These are phyloP conservation scores for Termitomyces sp. DNA, from an alignment of 768 basidiomycete species.

Conservation along the genomic window DNA sequence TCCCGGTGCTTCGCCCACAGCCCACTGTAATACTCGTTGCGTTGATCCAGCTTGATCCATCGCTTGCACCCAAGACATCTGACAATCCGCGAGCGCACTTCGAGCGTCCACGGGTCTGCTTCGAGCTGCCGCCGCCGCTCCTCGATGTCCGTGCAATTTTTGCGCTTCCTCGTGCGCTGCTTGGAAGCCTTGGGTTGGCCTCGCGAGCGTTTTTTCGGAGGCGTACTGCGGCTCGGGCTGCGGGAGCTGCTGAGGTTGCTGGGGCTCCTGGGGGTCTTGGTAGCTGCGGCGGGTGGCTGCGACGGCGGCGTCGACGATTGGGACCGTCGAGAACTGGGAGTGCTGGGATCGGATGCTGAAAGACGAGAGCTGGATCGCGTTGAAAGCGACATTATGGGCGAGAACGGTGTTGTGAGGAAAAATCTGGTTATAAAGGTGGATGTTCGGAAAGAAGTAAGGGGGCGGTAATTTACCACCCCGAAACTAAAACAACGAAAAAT, in stretches of 20 bases:
- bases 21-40: conserved; percentile 3
- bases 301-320: background rate
- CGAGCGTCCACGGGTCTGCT: conserved; percentile 3
- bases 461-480: background rate
- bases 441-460: background rate
- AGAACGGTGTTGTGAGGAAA: background rate
- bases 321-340: background rate
- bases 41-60: conserved; percentile 8
- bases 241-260: background rate
- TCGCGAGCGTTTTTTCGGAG: background rate
- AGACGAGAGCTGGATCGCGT: background rate
- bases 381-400: background rate
- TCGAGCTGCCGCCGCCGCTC: conserved; percentile 5
- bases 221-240: background rate
- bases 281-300: background rate
- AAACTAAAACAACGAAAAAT: background rate
- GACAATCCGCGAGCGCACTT: conserved; percentile 3
- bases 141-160: conserved; percentile 5
- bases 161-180: conserved; percentile 3
- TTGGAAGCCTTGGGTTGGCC: background rate
- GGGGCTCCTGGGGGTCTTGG: background rate
- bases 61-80: conserved; percentile 2
- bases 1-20: conserved; percentile 9
- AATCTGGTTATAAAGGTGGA: background rate
- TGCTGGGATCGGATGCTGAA: background rate